Evolutionary conservation across 2,329 filamentous ascomycete species (phyloP), one percentile per base, ranked within the genome.

Genomic region (Emydomyces testavorans): DNA sequence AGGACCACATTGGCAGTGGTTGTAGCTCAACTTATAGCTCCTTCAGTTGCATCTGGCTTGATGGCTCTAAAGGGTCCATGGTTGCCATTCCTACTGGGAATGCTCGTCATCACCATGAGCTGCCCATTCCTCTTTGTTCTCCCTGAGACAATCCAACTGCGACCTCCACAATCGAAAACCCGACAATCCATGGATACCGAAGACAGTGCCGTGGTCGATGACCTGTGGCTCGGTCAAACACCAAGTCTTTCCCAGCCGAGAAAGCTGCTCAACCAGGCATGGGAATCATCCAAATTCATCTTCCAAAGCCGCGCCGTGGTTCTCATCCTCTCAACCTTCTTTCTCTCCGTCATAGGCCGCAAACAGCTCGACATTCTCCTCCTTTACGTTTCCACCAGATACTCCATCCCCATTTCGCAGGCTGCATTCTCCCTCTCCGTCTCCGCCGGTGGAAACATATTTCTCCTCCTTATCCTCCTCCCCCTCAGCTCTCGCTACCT

Each of bases 371-470:
- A 65, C 52, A 64, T 75, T 46, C 56, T 75, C 11, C 62, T 73
- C n/a, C 70, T 72, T 49, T 75, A 75, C 54, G 69, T 73, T 15
- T 74, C 71, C 1, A 70, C 69, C n/a, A 63, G 72, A 20, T 75
- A 74, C 48, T 55, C 58, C 20, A 74, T 71, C 69, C 66, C 67
- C 28, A 61, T 75, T 15, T 68, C 71, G 0, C 53, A 61, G 39
- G 60, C 67, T 44, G 69, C 67, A 36, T 56, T 68, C 48, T 57
- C 74, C 16, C 61, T 71, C 3, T 71, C 71, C 0, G 65, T 72
- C 43, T 69, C 71, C 49, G 69, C 71, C 1, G 68, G 65, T 2
- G 63, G 72, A 6, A 72, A 70, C 28, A 67, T 74, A 4, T 62
- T 71, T 2, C 59, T 73, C 1, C 66, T 75, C n/a, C 58, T 71